Conservation (phyloP, 495 filamentous ascomycete genomes). For the Penicillium egyptiacum region DNA sequence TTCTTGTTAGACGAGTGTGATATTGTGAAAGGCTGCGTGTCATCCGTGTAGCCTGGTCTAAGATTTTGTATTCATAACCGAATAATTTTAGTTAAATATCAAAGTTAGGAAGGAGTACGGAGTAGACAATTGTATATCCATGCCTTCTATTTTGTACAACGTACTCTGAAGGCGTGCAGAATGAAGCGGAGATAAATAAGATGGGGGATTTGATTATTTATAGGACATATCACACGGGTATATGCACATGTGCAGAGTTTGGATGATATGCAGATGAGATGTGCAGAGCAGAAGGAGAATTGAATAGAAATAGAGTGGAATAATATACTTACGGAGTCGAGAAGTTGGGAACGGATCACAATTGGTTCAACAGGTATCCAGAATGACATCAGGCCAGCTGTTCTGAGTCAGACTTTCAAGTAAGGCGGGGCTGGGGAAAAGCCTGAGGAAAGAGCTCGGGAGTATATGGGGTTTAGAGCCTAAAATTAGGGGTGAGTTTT, state of each 20-base stretch:
- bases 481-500: neutral
- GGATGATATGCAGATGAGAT: neutral
- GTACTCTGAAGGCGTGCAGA: neutral
- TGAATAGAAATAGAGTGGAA: neutral
- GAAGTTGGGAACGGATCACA: conserved; percentile 14
- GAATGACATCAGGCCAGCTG: conserved; percentile 30
- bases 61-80: no score
- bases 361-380: conserved; percentile 18
- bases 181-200: conserved; percentile 25
- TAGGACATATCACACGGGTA: conserved; percentile 2
- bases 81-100: neutral
- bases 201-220: conserved; percentile 20
- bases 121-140: neutral
- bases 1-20: neutral
- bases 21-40: neutral
- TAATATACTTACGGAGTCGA: no score
- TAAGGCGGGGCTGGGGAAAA: conserved; percentile 4
- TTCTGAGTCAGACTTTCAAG: conserved; percentile 1
- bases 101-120: neutral
- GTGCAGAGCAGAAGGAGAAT: conserved; percentile 1
- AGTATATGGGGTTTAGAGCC: neutral
- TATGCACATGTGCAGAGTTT: conserved; percentile 1
- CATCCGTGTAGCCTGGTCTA: neutral
- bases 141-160: neutral
- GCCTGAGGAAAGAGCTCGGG: neutral